phyloP scores from a whole-genome alignment of 805 yeast species.

The Saturnispora kantuleensis region DNA sequence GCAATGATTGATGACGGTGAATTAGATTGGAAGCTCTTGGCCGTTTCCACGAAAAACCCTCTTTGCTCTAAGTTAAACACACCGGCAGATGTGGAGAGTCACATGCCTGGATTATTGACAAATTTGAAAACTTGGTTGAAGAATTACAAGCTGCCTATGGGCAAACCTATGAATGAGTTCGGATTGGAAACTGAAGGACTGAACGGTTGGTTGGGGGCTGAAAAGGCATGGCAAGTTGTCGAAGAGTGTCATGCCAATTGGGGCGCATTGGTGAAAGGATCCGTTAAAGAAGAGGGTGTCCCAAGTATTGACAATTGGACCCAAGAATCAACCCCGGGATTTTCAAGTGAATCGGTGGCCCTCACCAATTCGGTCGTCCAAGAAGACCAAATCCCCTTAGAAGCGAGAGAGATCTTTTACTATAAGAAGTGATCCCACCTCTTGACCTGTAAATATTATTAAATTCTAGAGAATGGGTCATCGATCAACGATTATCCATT shows the following conservation, averaged over 20 bases:
- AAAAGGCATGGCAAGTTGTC: conserved; percentile 50
- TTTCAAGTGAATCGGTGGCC: background rate
- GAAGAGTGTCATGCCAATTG: conserved; percentile 61
- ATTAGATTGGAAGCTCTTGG: conserved; percentile 88
- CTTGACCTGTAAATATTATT: background rate
- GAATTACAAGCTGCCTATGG: conserved; percentile 75
- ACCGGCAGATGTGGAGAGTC: conserved; percentile 55
- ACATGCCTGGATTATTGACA: conserved; percentile 62
- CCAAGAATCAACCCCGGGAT: conserved; percentile 21
- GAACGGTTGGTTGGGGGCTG: conserved; percentile 27
- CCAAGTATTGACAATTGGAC: conserved; percentile 34
- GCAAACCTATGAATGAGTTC: conserved; percentile 65
- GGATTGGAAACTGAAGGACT: conserved; percentile 52
- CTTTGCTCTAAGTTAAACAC: conserved; percentile 49
- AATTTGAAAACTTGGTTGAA: conserved; percentile 73
- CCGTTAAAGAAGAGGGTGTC: conserved; percentile 24
- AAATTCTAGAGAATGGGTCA: background rate
- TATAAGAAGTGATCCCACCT: conserved; percentile 2
- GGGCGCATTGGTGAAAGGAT: conserved; percentile 43
- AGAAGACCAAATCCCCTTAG: conserved; percentile 14
- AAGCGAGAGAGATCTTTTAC: conserved; percentile 12
- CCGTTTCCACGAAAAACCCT: conserved; percentile 58
- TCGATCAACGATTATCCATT: conserved; percentile 4
- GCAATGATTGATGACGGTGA: conserved; percentile 90
- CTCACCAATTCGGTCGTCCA: too few species aligned